Conservation (phyloP, 1,284 basidiomycete species). For the Cryptococcus wingfieldii region DNA sequence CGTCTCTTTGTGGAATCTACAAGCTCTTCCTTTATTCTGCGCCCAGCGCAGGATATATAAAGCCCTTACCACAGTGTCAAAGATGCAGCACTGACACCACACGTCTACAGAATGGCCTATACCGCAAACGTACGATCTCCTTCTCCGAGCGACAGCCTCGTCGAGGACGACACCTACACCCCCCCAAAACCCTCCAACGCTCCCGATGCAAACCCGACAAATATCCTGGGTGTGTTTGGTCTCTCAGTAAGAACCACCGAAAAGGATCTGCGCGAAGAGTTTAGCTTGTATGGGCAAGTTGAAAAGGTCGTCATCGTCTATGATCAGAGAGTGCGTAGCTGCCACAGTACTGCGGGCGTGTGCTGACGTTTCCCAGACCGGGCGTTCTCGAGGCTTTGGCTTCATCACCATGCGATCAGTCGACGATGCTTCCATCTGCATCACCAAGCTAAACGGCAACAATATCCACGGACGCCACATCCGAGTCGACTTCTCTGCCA, state of each 20-base stretch:
- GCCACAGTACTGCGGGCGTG: not conserved
- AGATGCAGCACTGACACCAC: too few relatives aligned
- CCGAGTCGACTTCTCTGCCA: constrained; percentile 94
- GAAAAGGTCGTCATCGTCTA: constrained; percentile 98
- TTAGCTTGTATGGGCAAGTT: constrained; percentile 78
- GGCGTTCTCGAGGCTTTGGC: constrained; percentile 93
- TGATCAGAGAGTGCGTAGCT: constrained; percentile 77
- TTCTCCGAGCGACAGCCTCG: too few relatives aligned
- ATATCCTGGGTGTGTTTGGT: constrained; percentile 92
- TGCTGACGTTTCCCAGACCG: constrained; percentile 58
- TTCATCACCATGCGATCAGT: constrained; percentile 89
- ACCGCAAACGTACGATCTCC: too few relatives aligned
- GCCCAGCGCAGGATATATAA: too few relatives aligned
- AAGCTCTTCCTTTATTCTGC: too few relatives aligned
- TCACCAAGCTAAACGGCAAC: constrained; percentile 86
- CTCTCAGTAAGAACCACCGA: constrained; percentile 91
- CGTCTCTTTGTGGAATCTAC: too few relatives aligned
- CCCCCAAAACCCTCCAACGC: not conserved
- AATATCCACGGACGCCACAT: constrained; percentile 92
- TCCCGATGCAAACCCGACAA: constrained; percentile 65
- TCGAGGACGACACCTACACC: too few relatives aligned
- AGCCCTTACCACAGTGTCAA: too few relatives aligned
- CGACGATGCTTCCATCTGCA: constrained; percentile 81
- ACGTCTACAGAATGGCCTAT: too few relatives aligned
- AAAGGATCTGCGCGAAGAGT: constrained; percentile 90